Conservation (phyloP, 176 grass and related monocot genomes). For the Chloris gayana region DNA sequence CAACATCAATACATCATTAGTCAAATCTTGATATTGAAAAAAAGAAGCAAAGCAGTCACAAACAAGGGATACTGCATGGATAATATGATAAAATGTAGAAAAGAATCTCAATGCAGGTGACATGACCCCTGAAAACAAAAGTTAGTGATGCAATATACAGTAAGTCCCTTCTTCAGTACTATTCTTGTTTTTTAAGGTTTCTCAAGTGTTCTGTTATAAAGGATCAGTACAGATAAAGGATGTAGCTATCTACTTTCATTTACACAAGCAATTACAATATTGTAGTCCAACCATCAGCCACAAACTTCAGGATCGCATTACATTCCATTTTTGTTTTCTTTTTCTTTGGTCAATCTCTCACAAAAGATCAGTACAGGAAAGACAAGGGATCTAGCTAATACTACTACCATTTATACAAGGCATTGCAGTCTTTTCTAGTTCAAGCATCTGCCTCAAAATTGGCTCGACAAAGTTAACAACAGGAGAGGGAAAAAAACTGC, state of each 20-base stretch:
- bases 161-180: neutral
- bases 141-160: neutral
- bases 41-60: neutral
- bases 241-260: conserved; percentile 44
- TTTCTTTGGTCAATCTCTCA: conserved; percentile 27
- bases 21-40: conserved; percentile 47
- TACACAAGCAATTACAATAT: conserved; percentile 50
- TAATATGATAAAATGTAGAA: neutral
- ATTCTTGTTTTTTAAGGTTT: neutral
- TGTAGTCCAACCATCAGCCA: conserved; percentile 40
- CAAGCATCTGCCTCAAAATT: conserved; percentile 43
- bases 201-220: conserved; percentile 23
- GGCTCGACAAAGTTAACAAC: conserved; percentile 40
- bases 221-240: conserved; percentile 38
- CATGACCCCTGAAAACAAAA: too few relatives aligned
- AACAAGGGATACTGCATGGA: too few relatives aligned
- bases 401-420: conserved; percentile 50
- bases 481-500: neutral
- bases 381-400: conserved; percentile 43
- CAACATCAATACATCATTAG: conserved; percentile 55
- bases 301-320: too few relatives aligned
- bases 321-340: neutral
- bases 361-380: conserved; percentile 32
- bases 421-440: conserved; percentile 46
- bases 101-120: neutral